Conservation (phyloP, 306 rosid genomes). For the Castanea crenata region DNA sequence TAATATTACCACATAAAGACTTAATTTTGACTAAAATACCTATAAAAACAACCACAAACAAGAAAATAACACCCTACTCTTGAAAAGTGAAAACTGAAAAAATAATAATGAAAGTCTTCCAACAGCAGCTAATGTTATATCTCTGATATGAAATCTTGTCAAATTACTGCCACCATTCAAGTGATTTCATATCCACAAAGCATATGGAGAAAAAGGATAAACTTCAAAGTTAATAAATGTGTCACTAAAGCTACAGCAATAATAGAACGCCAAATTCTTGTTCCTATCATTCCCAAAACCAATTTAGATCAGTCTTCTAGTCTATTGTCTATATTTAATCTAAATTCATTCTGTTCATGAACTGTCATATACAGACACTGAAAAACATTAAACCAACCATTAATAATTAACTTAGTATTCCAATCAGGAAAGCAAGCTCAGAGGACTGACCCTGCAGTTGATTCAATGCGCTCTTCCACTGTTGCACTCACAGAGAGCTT, state of each 20-base stretch:
- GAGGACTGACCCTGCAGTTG: constrained; percentile 84
- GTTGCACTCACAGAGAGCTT: constrained; percentile 74
- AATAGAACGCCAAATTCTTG: background rate
- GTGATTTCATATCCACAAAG: background rate
- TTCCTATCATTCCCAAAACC: background rate
- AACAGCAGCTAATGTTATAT: background rate
- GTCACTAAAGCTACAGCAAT: background rate
- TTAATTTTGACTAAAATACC: no score
- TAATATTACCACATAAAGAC: no score
- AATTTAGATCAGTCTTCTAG: background rate
- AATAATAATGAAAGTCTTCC: no score
- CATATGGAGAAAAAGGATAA: background rate
- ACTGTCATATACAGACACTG: background rate
- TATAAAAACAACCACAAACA: no score
- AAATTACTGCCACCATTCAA: background rate
- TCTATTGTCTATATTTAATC: background rate
- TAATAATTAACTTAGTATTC: background rate
- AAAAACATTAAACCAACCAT: background rate
- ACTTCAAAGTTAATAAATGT: background rate
- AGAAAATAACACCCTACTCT: no score
- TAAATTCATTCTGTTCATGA: background rate
- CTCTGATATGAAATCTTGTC: background rate
- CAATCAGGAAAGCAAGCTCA: constrained; percentile 3
- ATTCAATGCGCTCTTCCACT: constrained; percentile 60
- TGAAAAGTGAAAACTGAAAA: no score